Evolutionary conservation across 495 filamentous ascomycete genomes (phyloP).

Genomic region (Penicillium maclennaniae): DNA sequence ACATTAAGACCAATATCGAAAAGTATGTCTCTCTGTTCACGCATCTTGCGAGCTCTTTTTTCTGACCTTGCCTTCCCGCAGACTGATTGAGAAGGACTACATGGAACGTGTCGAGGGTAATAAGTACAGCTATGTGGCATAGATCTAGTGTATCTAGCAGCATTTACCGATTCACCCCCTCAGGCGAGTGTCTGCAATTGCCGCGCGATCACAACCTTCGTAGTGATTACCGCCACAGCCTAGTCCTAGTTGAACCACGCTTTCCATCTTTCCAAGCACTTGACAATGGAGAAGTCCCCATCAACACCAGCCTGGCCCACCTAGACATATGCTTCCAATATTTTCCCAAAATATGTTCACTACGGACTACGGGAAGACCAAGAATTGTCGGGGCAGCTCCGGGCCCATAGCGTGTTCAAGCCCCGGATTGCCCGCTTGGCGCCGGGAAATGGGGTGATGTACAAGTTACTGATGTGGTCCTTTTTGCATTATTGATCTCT

Average conservation of each 20-base stretch:
- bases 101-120: constrained; percentile 79
- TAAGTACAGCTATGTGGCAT: constrained; percentile 80
- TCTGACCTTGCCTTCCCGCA: constrained; percentile 28
- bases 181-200: too few species aligned
- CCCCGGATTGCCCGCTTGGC: too few species aligned
- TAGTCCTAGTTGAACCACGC: neutral
- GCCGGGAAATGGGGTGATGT: too few species aligned
- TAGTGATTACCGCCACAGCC: neutral
- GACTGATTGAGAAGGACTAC: constrained; percentile 94
- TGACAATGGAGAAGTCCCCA: too few species aligned
- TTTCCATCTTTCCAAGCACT: neutral
- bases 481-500: too few species aligned
- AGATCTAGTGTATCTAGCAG: constrained; percentile 8
- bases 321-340: too few species aligned
- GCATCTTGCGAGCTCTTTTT: neutral
- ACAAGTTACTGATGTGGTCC: too few species aligned
- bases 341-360: neutral
- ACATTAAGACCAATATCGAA: constrained; percentile 96
- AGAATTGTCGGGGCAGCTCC: constrained; percentile 9
- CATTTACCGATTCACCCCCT: neutral
- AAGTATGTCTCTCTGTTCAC: constrained; percentile 55
- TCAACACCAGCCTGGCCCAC: too few species aligned
- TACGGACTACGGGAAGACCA: neutral
- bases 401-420: neutral
- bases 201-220: neutral